Conservation (phyloP, 495 filamentous ascomycete species). For the Penicillium arizonense region DNA sequence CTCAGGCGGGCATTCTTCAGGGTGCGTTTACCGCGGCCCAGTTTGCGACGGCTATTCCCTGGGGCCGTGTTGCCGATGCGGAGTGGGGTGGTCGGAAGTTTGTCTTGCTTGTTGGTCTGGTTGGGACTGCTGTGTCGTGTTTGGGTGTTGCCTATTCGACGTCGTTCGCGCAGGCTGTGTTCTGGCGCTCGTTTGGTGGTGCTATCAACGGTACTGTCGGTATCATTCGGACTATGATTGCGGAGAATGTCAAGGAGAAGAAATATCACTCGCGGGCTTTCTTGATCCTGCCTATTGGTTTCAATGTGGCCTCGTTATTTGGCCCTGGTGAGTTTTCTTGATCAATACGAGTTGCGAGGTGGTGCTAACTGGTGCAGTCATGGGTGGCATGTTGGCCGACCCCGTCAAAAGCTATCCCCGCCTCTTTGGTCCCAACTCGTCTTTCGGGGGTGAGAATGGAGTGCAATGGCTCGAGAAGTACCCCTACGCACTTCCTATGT, state of each 20-base stretch:
- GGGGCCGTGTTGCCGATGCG: slow-evolving; percentile 75
- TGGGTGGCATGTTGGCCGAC: slow-evolving; percentile 74
- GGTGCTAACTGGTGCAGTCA: slow-evolving; percentile 29
- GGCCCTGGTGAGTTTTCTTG: slow-evolving; percentile 53
- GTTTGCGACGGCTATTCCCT: slow-evolving; percentile 81
- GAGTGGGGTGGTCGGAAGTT: slow-evolving; percentile 70
- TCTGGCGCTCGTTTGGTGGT: slow-evolving; percentile 73
- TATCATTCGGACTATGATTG: slow-evolving; percentile 79
- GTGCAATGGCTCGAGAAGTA: slow-evolving; percentile 64
- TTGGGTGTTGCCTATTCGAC: slow-evolving; percentile 80
- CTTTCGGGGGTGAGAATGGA: slow-evolving; percentile 50
- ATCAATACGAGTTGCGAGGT: not conserved
- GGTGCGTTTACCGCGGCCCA: slow-evolving; percentile 80
- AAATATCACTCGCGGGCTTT: slow-evolving; percentile 67
- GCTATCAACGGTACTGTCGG: slow-evolving; percentile 81
- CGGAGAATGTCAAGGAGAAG: slow-evolving; percentile 74
- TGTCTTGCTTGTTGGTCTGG: slow-evolving; percentile 71
- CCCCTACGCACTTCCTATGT: slow-evolving; percentile 75
- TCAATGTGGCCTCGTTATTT: slow-evolving; percentile 76
- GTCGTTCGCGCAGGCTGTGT: slow-evolving; percentile 67
- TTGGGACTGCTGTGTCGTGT: slow-evolving; percentile 68
- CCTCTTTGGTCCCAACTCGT: slow-evolving; percentile 58
- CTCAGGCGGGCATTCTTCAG: slow-evolving; percentile 75
- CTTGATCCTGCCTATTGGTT: slow-evolving; percentile 69
- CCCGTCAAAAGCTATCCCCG: slow-evolving; percentile 67